phyloP scores from a whole-genome alignment of 352 stramenopile species.

The Pythium plurisporium region DNA sequence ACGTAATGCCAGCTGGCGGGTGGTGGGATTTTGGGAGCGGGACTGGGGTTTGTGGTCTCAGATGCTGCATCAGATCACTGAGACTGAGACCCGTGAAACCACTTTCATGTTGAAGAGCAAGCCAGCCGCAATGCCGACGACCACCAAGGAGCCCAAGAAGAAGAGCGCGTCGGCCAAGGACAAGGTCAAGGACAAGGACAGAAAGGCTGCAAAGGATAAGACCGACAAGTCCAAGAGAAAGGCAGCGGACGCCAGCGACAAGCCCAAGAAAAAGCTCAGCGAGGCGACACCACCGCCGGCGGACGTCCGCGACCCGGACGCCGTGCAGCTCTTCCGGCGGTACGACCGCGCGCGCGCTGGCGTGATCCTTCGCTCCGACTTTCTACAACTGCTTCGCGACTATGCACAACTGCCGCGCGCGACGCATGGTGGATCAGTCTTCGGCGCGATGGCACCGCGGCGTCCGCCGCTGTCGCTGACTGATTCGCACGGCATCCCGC shows the following conservation, averaged over 20 bases:
- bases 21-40: neutral
- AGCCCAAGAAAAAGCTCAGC: conserved; percentile 17
- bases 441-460: neutral
- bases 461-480: conserved; percentile 55
- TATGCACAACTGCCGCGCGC: conserved; percentile 36
- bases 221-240: conserved; percentile 37
- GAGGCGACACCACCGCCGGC: neutral
- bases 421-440: neutral
- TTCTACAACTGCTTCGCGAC: conserved; percentile 66
- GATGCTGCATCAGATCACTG: too few species aligned
- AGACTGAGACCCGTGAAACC: neutral
- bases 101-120: too few species aligned
- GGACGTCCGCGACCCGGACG: conserved; percentile 48
- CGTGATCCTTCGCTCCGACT: conserved; percentile 53
- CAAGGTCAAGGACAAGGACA: conserved; percentile 17
- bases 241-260: neutral
- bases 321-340: conserved; percentile 74
- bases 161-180: conserved; percentile 18
- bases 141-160: conserved; percentile 16
- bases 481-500: conserved; percentile 53
- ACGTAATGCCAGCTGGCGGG: conserved; percentile 5
- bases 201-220: conserved; percentile 6
- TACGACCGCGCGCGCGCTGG: conserved; percentile 62
- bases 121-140: conserved; percentile 2
- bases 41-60: too few species aligned